Conservation (phyloP, 495 filamentous ascomycete genomes). For the Aspergillus wentii region DNA sequence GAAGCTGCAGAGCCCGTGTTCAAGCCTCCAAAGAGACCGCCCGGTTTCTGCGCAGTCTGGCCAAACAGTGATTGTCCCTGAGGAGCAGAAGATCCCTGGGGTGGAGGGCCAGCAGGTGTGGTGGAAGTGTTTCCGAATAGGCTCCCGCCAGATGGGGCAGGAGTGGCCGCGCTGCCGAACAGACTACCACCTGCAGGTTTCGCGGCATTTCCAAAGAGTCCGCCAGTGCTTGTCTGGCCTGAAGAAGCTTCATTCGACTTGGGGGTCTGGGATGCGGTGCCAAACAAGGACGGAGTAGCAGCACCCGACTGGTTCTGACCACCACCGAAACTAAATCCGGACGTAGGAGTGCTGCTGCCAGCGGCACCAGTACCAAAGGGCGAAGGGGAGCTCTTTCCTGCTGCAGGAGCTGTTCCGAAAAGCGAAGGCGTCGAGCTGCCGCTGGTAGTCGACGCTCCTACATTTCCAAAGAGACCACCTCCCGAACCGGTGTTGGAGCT, state of each 20-base stretch:
- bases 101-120: conserved; percentile 61
- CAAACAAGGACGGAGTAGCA: conserved; percentile 24
- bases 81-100: conserved; percentile 26
- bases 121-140: conserved; percentile 52
- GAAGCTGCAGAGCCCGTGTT: conserved; percentile 15
- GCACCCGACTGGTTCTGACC: conserved; percentile 19
- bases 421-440: conserved; percentile 27
- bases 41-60: conserved; percentile 26
- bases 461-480: conserved; percentile 40
- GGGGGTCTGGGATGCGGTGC: conserved; percentile 29
- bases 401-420: conserved; percentile 26
- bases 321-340: conserved; percentile 40
- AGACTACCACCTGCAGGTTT: conserved; percentile 23
- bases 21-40: conserved; percentile 27
- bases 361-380: conserved; percentile 29
- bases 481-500: conserved; percentile 20
- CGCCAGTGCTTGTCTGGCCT: conserved; percentile 28
- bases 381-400: conserved; percentile 17
- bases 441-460: conserved; percentile 31
- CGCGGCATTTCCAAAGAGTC: conserved; percentile 46
- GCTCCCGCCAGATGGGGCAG: conserved; percentile 29
- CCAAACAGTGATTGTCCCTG: conserved; percentile 24
- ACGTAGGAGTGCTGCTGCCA: conserved; percentile 17
- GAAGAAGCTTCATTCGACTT: conserved; percentile 33
- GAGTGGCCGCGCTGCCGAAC: conserved; percentile 39